phyloP scores from a whole-genome alignment of 208 protist species.

The Acanthamoeba healyi region DNA sequence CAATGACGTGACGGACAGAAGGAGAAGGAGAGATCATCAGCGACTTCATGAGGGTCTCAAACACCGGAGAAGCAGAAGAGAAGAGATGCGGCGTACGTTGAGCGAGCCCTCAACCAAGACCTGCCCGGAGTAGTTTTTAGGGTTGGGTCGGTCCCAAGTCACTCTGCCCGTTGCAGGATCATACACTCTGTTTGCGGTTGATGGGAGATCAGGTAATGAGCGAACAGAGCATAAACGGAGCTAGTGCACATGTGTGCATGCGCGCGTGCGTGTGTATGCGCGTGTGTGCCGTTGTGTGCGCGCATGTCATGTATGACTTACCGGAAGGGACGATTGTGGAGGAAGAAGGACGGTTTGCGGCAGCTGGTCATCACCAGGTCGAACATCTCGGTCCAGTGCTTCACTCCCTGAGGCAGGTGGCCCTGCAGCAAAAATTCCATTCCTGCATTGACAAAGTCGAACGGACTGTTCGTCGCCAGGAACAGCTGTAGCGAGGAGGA shows the following conservation, averaged over 20 bases:
- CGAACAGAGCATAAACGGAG: no score
- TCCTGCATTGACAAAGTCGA: slow-evolving; percentile 77
- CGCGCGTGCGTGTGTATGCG: no score
- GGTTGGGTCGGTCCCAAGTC: slow-evolving; percentile 28
- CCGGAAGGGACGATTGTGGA: slow-evolving; percentile 79
- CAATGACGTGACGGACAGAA: background rate
- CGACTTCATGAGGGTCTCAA: background rate
- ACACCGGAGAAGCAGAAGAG: background rate
- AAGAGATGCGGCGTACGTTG: background rate
- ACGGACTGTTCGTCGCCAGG: slow-evolving; percentile 82
- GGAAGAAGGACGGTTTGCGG: slow-evolving; percentile 80
- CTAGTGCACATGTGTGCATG: no score
- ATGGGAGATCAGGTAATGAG: background rate
- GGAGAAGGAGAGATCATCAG: slow-evolving; percentile 30
- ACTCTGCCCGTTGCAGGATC: slow-evolving; percentile 4
- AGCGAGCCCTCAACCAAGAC: slow-evolving; percentile 49
- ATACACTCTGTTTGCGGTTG: background rate
- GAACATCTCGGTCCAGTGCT: slow-evolving; percentile 81
- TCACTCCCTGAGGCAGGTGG: slow-evolving; percentile 45
- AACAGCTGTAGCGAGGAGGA: slow-evolving; percentile 75
- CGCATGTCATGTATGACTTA: no score
- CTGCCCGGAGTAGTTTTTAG: slow-evolving; percentile 25
- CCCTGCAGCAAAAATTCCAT: slow-evolving; percentile 77
- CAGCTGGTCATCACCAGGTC: slow-evolving; percentile 79
- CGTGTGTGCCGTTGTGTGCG: no score